Evolutionary conservation across 768 basidiomycete species (phyloP), one percentile per base, ranked within the genome.

Genomic region (Lepiota subincarnata): DNA sequence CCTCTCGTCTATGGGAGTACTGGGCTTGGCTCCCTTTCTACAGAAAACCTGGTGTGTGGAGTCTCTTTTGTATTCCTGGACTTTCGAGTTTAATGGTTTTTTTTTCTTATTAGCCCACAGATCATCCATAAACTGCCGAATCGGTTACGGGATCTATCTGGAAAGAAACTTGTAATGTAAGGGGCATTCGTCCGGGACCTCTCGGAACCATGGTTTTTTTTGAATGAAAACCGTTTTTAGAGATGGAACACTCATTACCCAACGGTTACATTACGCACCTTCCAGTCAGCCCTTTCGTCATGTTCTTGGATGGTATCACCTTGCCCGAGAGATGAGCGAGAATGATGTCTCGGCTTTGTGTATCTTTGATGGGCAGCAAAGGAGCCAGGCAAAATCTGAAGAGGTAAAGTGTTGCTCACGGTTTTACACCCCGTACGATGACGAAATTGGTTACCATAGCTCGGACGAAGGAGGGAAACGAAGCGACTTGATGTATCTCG

Each of bases 191-290:
- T 49, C 49, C 51, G 24, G n/a, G 28, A 38, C 48, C 43, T 41
- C 50, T 20, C n/a, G 37, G 22, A 53, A 24, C 45, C 22, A 49
- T 49, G 22, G 44, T 46, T n/a, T 43, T 37, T 55, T 57, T 53
- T 55, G 38, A 37, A 13, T 48, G 19, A 37, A 44, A 50, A 24
- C 24, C 24, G 5, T 24, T 18, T n/a, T 48, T 60, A 92, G 91
- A 40, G 91, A 93, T 75, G 91, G 84, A 42, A 93, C 90, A 6
- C 83, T 93, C 53, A 77, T 93, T 62, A 93, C 90, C 0, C 89
- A 90, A 63, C 81, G 90, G 19, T 75, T 92, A 41, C 87, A 92
- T 62, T 93, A 84, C 66, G 77, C 84, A 0, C 83, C 77, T 12
- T 68, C 75, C 48, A 82, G 84, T 1, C 83, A 89, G 62, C 72